phyloP scores from a whole-genome alignment of 352 stramenopile species.

The Phytophthora colocasiae region DNA sequence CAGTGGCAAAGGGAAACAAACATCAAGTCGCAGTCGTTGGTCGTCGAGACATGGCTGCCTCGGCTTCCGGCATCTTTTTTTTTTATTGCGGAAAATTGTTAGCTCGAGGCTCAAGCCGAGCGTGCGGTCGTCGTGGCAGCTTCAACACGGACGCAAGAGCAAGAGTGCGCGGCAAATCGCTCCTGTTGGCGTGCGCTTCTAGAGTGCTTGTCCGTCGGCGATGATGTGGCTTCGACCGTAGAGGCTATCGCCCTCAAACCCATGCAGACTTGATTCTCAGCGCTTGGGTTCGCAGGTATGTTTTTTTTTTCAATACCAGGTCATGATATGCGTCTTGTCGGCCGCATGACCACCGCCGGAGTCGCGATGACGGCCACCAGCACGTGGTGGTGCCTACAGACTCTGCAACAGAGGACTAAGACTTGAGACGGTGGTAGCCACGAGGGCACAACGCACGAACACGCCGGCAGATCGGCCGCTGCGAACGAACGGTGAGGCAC shows the following conservation, averaged over 20 bases:
- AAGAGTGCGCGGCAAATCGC: conserved; percentile 25
- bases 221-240: background rate
- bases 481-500: conserved; percentile 9
- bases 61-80: conserved; percentile 20
- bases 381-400: background rate
- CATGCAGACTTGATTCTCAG: conserved; percentile 9
- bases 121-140: conserved; percentile 17
- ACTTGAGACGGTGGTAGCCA: conserved; percentile 9
- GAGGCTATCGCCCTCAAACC: background rate
- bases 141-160: conserved; percentile 12
- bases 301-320: too few species aligned
- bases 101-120: conserved; percentile 5
- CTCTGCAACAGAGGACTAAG: background rate
- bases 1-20: too few species aligned
- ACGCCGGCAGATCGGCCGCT: conserved; percentile 8
- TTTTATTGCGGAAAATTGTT: conserved; percentile 31
- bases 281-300: too few species aligned
- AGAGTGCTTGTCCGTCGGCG: background rate
- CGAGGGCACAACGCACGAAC: conserved; percentile 15
- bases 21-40: conserved; percentile 21
- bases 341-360: conserved; percentile 1
- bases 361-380: conserved; percentile 7
- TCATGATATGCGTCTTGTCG: too few species aligned
- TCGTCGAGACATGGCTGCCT: conserved; percentile 37
- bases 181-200: background rate